Percentiles rank a stretch among this genome's conserved stretches.
Evolutionary conservation across 768 basidiomycete species (phyloP).

Genomic region (Mycena crocata): DNA sequence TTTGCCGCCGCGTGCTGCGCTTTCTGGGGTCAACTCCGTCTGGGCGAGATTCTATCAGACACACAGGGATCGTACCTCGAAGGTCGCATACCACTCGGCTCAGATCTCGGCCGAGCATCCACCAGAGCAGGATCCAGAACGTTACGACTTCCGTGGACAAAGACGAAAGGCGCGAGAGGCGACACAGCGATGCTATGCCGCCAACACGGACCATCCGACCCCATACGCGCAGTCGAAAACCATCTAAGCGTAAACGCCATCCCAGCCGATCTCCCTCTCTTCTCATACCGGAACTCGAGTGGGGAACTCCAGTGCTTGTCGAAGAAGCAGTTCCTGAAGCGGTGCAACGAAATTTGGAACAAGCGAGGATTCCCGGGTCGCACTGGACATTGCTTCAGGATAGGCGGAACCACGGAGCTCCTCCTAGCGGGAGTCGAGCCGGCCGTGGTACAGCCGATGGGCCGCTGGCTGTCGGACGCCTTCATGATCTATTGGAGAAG

Average conservation of each 20-base stretch:
- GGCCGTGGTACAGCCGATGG: conserved; percentile 12
- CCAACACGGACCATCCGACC: background rate
- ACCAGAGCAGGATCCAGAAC: background rate
- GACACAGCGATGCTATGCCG: background rate
- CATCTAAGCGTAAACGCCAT: conserved; percentile 10
- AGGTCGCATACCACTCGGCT: background rate
- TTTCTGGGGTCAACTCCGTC: conserved; percentile 28
- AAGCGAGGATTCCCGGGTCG: background rate
- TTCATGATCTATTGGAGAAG: conserved; percentile 19
- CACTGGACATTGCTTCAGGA: conserved; percentile 40
- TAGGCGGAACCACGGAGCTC: conserved; percentile 42
- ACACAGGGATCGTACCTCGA: background rate
- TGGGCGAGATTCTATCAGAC: conserved; percentile 30
- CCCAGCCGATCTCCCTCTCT: conserved; percentile 7
- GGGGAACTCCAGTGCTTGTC: conserved; percentile 26
- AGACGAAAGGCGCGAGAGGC: background rate
- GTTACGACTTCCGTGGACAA: background rate
- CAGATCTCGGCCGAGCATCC: background rate
- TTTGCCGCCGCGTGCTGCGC: conserved; percentile 24
- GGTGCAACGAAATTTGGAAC: conserved; percentile 36
- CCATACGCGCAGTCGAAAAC: background rate
- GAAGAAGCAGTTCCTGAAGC: conserved; percentile 13
- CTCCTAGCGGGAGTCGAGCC: conserved; percentile 23
- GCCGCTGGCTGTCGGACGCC: conserved; percentile 16
- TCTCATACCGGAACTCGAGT: background rate